A percentile compares a stretch with the other conserved stretches of the same genome.
Conservation (phyloP, 2,329 filamentous ascomycete species). For the Monilinia fructicola region DNA sequence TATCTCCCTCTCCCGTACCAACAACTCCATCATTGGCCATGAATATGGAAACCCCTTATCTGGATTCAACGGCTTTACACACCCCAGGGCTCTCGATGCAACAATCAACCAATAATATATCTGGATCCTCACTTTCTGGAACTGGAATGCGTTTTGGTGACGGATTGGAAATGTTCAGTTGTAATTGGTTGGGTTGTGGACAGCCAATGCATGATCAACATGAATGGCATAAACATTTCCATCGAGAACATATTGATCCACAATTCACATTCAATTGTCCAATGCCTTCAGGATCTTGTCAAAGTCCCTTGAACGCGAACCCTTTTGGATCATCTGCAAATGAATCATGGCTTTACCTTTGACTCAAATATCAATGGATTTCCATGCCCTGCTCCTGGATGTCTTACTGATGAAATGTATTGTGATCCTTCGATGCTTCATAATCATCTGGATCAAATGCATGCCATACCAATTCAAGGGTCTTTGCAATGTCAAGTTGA, state of each 20-base stretch:
- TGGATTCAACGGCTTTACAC: not conserved
- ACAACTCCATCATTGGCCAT: slow-evolving; percentile 32
- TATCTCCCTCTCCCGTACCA: slow-evolving; percentile 22
- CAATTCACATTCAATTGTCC: slow-evolving; percentile 38
- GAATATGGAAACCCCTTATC: slow-evolving; percentile 20
- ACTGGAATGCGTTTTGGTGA: slow-evolving; percentile 30
- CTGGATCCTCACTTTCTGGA: slow-evolving; percentile 11
- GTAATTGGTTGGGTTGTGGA: slow-evolving; percentile 37
- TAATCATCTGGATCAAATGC: slow-evolving; percentile 37
- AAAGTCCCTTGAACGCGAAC: slow-evolving; percentile 30
- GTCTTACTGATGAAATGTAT: slow-evolving; percentile 30
- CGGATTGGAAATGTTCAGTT: slow-evolving; percentile 27
- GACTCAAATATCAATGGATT: slow-evolving; percentile 28
- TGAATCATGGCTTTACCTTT: slow-evolving; percentile 37
- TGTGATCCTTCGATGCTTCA: slow-evolving; percentile 36
- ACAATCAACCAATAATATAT: not conserved
- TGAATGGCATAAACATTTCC: slow-evolving; percentile 36
- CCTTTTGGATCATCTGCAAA: slow-evolving; percentile 36
- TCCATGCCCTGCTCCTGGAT: slow-evolving; percentile 36
- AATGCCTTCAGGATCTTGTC: slow-evolving; percentile 33
- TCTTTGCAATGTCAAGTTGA: slow-evolving; percentile 34
- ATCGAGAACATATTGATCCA: slow-evolving; percentile 37
- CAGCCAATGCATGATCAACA: slow-evolving; percentile 30
- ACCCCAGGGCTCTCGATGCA: slow-evolving; percentile 1
- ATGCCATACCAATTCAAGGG: slow-evolving; percentile 36